Conservation (phyloP, 257 asterid genomes). For the Salvia rosmarinus region DNA sequence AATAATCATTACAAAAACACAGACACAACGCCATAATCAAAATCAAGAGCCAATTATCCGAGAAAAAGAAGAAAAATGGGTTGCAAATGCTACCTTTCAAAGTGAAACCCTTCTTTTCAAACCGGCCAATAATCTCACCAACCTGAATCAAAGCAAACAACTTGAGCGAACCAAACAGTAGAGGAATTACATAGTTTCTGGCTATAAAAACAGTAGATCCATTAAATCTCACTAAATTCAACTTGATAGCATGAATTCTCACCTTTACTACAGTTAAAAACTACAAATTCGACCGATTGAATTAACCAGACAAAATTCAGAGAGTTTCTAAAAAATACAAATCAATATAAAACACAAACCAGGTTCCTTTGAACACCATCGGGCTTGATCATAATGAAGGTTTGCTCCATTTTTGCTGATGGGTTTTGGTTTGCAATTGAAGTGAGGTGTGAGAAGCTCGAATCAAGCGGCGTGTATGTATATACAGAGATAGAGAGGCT, state of each 20-base stretch:
- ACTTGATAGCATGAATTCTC: neutral
- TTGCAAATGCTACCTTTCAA: constrained; percentile 63
- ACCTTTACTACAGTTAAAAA: neutral
- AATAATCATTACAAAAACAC: neutral
- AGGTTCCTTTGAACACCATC: constrained; percentile 98
- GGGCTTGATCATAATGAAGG: constrained; percentile 98
- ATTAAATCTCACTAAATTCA: neutral
- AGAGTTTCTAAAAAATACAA: neutral
- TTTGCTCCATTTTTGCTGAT: constrained; percentile 75
- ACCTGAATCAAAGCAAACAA: constrained; percentile 58
- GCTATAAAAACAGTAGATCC: constrained; percentile 19
- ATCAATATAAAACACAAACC: constrained; percentile 43
- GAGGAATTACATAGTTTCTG: neutral
- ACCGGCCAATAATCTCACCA: constrained; percentile 88
- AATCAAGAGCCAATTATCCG: neutral
- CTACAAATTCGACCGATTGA: neutral
- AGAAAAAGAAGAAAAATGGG: neutral
- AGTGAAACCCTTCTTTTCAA: constrained; percentile 95
- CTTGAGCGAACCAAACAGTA: constrained; percentile 1
- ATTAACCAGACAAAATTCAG: neutral
- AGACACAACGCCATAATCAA: neutral
- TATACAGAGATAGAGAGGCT: neutral
- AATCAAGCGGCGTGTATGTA: constrained; percentile 25
- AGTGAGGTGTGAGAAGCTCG: neutral
- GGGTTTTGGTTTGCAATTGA: neutral